Percentiles rank a stretch among this genome's conserved stretches.
phyloP scores from a whole-genome alignment of 2,329 filamentous ascomycete genomes.

The Paraphaeosphaeria sporulosa region DNA sequence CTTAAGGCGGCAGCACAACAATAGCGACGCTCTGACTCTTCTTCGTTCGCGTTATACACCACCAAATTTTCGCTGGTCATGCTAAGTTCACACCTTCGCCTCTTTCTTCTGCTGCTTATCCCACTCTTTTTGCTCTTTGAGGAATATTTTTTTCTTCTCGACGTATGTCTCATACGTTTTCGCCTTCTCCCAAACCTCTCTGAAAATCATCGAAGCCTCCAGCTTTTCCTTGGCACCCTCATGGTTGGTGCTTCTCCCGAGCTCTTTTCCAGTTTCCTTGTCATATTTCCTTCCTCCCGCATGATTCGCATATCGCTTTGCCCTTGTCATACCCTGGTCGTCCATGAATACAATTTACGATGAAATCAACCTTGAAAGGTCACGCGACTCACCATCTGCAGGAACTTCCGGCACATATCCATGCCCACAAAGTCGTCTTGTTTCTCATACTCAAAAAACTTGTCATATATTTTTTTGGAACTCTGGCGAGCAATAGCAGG shows the following conservation, averaged over 20 bases:
- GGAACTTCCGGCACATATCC: conserved; percentile 70
- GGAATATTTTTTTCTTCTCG: conserved; percentile 55
- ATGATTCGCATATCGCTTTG: conserved; percentile 66
- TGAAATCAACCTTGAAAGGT: background rate
- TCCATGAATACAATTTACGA: background rate
- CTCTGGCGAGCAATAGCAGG: conserved; percentile 60
- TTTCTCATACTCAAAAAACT: conserved; percentile 62
- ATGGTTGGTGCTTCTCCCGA: conserved; percentile 56
- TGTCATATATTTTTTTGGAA: conserved; percentile 56
- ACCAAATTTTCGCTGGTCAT: background rate
- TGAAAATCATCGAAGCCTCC: conserved; percentile 59
- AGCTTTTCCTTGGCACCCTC: conserved; percentile 59
- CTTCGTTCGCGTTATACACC: too few relatives aligned
- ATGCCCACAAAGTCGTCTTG: conserved; percentile 67
- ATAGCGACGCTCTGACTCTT: too few relatives aligned
- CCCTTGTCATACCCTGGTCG: conserved; percentile 64
- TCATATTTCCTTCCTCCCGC: conserved; percentile 65
- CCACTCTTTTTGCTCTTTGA: conserved; percentile 57
- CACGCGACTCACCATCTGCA: conserved; percentile 61
- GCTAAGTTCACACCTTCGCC: conserved; percentile 1
- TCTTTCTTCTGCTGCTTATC: conserved; percentile 35
- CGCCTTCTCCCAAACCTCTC: conserved; percentile 58
- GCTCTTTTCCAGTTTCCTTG: conserved; percentile 47
- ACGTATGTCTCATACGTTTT: conserved; percentile 55
- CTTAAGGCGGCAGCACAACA: too few relatives aligned